Evolutionary conservation across 129 eudicot species (phyloP).

Genomic region (Ambrosia trifida): DNA sequence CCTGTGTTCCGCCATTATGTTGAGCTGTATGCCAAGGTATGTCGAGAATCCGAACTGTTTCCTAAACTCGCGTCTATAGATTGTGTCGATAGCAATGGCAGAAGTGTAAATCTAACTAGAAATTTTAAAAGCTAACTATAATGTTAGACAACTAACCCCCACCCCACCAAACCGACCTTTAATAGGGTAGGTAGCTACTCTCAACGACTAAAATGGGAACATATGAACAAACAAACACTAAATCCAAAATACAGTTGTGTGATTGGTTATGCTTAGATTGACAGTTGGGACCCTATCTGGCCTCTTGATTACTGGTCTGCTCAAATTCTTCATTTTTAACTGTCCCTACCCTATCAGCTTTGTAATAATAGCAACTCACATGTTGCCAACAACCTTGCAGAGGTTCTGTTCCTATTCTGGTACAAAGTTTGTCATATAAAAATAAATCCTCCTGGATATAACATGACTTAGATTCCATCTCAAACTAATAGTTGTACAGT

Average conservation of each 20-base stretch:
- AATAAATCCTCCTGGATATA: constrained; percentile 20
- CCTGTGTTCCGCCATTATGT: constrained; percentile 73
- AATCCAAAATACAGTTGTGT: constrained; percentile 30
- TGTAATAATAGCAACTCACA: constrained; percentile 18
- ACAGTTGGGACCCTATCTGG: constrained; percentile 47
- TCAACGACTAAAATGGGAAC: constrained; percentile 23
- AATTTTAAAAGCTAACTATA: constrained; percentile 5
- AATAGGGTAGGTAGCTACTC: constrained; percentile 33
- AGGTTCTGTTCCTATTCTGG: constrained; percentile 23
- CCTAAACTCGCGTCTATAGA: not conserved
- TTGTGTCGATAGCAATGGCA: constrained; percentile 1
- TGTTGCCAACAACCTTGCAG: constrained; percentile 26
- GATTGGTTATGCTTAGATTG: constrained; percentile 28
- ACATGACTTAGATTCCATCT: constrained; percentile 25
- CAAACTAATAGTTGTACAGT: constrained; percentile 16
- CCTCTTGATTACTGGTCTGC: constrained; percentile 28
- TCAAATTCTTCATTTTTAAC: constrained; percentile 16
- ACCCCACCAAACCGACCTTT: constrained; percentile 11
- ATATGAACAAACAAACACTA: constrained; percentile 34
- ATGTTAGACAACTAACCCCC: constrained; percentile 15
- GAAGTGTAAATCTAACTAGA: constrained; percentile 8
- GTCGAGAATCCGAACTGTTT: not conserved
- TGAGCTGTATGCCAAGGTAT: constrained; percentile 85
- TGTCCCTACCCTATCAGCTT: constrained; percentile 22
- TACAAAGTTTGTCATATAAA: constrained; percentile 22